Conservation (phyloP, 305 asterid genomes). For the Solanum aculeatissimum region DNA sequence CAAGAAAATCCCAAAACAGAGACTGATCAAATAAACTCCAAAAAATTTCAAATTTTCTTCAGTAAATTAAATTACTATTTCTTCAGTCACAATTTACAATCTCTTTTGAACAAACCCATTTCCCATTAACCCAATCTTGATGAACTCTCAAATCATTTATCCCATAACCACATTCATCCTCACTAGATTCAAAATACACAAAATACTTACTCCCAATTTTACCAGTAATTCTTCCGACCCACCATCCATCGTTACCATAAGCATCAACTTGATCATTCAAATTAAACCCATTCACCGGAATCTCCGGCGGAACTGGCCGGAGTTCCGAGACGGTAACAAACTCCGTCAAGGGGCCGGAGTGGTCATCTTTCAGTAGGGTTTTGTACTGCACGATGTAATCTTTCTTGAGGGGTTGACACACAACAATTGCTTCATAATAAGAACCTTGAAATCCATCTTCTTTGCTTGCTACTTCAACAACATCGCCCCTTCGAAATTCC, state of each 20-base stretch:
- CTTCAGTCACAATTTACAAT: background rate
- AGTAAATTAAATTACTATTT: background rate
- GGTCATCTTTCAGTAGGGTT: conserved; percentile 7
- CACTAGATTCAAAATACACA: conserved; percentile 5
- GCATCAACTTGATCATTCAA: conserved; percentile 25
- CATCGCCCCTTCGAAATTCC: conserved; percentile 2
- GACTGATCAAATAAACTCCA: background rate
- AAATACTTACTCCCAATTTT: background rate
- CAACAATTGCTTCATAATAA: conserved; percentile 21
- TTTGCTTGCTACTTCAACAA: conserved; percentile 21
- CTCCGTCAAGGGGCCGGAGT: conserved; percentile 18
- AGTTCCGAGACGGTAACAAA: conserved; percentile 10
- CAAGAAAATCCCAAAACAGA: background rate
- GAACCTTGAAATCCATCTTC: conserved; percentile 31
- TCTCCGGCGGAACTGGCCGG: conserved; percentile 13
- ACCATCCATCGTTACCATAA: conserved; percentile 38
- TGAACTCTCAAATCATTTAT: conserved; percentile 8
- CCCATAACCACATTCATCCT: conserved; percentile 6
- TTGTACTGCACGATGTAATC: conserved; percentile 18
- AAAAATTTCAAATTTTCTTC: background rate
- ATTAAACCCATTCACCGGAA: background rate
- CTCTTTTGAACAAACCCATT: conserved; percentile 1
- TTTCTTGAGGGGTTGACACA: background rate
- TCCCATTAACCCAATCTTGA: conserved; percentile 10
- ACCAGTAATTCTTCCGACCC: conserved; percentile 22